Percentiles rank a stretch among this genome's conserved stretches.
Evolutionary conservation across 768 basidiomycete genomes (phyloP).

Genomic region (Tulasnella calospora): DNA sequence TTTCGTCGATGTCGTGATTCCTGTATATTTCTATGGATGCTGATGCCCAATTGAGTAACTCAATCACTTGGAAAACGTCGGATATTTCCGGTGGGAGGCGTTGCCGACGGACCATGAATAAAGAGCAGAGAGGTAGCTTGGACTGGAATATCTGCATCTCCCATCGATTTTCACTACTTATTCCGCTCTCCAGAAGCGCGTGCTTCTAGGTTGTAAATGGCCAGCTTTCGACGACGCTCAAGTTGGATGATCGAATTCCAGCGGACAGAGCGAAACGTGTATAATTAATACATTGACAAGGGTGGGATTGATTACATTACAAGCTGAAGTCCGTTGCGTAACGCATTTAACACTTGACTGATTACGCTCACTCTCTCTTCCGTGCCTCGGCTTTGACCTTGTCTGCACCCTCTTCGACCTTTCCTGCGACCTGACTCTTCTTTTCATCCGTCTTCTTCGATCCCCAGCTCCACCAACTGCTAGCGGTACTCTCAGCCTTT

Average conservation of each 20-base stretch:
- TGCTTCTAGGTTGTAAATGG: too few relatives aligned
- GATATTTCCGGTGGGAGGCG: too few relatives aligned
- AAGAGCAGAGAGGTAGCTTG: too few relatives aligned
- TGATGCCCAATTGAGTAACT: too few relatives aligned
- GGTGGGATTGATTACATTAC: neutral
- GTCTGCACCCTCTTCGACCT: slow-evolving; percentile 20
- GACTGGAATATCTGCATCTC: too few relatives aligned
- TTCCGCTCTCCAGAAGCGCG: too few relatives aligned
- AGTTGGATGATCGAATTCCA: neutral
- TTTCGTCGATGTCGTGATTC: neutral
- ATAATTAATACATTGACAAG: neutral
- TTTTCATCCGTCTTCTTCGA: slow-evolving; percentile 13
- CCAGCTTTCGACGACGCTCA: neutral
- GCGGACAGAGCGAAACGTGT: neutral
- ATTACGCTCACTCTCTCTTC: neutral
- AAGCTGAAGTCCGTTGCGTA: neutral
- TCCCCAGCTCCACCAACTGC: slow-evolving; percentile 22
- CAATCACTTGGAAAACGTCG: too few relatives aligned
- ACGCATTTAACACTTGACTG: neutral
- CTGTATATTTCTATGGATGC: neutral
- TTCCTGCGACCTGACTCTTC: neutral
- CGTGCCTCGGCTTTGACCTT: slow-evolving; percentile 20
- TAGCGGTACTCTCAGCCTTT: slow-evolving; percentile 11
- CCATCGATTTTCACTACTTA: too few relatives aligned
- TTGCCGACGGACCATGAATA: too few relatives aligned